Base-by-base conservation (phyloP, 441 rosid genomes). In the Croton setiger region DNA sequence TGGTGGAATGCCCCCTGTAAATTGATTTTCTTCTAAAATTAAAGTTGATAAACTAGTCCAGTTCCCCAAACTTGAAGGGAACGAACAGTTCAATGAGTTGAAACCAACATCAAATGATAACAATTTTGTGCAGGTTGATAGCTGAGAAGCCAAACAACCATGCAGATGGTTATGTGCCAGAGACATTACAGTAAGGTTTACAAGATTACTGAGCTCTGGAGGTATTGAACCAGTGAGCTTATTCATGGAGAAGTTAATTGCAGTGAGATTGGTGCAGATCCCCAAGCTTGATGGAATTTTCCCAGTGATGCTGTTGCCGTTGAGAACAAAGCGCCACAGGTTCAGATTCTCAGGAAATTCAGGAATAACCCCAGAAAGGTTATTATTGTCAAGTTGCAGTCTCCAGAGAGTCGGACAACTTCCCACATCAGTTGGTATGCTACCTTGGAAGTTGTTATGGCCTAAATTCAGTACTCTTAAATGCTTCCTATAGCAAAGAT, bases 111-210 rank as follows among this genome's bases (percentile, higher is more conserved):
- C 90, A 58, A 90, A 85, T 21, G 5, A 64, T 44, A 74, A 76
- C 1, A 93, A 35, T 35, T 64, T 76, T 51, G 54, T 18, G 36
- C 86, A 90, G 23, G 65, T 62, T 4, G 93, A 84, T 31, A 93
- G 76, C 76, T 86, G 78, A 73, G 84, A 35, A 14, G 97, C 96
- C 65, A 90, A 70, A 75, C 87, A 56, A 57, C 93, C 93, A 69
- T 82, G 80, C 31, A 93, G 64, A 53, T 72, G 70, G 76, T 93
- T 93, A 76, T 65, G 74, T 1, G 96, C 89, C 73, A 93, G 76
- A 76, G 80, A 64, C 73, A 88, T 27, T n/a, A 17, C 37, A 18
- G 68, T 76, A 37, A 93, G 88, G 23, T 72, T 72, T 35, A 7
- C 66, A 47, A 93, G 90, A 71, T 79, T 75, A 13, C 90, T 90